Base-by-base conservation (phyloP, 2,329 filamentous ascomycete species). In the Dothideomycetes sp. region DNA sequence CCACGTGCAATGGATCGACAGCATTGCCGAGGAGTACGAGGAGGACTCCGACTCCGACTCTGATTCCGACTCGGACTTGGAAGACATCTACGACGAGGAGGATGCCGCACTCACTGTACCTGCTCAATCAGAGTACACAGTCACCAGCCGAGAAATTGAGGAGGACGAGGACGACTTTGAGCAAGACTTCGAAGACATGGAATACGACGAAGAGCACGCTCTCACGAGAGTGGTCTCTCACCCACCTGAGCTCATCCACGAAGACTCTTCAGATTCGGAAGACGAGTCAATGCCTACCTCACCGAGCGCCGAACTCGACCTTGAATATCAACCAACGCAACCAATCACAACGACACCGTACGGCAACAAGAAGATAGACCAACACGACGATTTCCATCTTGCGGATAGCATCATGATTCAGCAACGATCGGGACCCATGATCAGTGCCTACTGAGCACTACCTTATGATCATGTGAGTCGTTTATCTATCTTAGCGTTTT, bases 1-100 rank as follows among this genome's bases (percentile, higher is more conserved):
- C 60, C 84, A 84, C 66, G 77, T 94, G 52, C 82, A 89, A 70
- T 94, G 86, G 85, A 84, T 84, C 55, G 84, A 93, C 61, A 72
- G 75, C 41, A 74, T 88, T 47, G 71, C 75, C 45, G 83, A 88
- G 62, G 80, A 84, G 58, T 78, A 85, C 45, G 80, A 86, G 49
- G 78, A 82, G 49, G 78, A 84, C 49, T 73, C 74, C 48, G 56
- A 60, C 43, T 66, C 62, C 31, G 66, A 70, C 49, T 36, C 45
- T 29, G 57, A 59, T 33, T 49, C 47, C 29, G 72, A 75, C 40
- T 68, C 62, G 7, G 67, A 70, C 29, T 70, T 73, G 42, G 68
- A 70, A 41, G 66, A 69, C 46, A 31, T 37, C 22, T 38, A 36
- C 34, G 39, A 38, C 31, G 62, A 66, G 51, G 62, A 65, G 54